phyloP scores from a whole-genome alignment of 768 basidiomycete genomes.

The Leccinum subgranulosum region DNA sequence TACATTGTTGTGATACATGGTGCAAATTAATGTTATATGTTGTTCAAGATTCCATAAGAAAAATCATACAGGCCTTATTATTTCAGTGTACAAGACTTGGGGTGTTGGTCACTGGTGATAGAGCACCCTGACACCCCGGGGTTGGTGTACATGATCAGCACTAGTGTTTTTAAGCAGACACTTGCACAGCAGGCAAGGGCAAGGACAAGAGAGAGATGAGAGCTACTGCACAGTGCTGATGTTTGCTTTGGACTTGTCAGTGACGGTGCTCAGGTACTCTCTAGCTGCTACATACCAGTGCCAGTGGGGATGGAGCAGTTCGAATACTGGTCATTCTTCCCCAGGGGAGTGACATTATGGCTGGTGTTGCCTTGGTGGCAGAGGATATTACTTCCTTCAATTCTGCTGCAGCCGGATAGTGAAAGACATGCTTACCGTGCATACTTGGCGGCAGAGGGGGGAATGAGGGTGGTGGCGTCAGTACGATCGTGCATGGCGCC shows the following conservation, averaged over 20 bases:
- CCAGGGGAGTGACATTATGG: not conserved
- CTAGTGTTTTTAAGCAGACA: not conserved
- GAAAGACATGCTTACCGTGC: not conserved
- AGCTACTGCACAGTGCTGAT: not conserved
- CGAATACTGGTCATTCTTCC: not conserved
- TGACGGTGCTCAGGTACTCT: not conserved
- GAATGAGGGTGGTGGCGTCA: not conserved
- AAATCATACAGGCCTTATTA: too few relatives aligned
- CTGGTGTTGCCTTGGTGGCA: too few relatives aligned
- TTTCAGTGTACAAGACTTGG: not conserved
- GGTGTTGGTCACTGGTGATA: conserved; percentile 38
- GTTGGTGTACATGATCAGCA: conserved; percentile 14
- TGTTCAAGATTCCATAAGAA: too few relatives aligned
- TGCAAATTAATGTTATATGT: too few relatives aligned
- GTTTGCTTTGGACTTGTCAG: not conserved
- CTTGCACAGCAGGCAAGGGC: not conserved
- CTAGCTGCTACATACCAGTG: too few relatives aligned
- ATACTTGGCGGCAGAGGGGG: not conserved
- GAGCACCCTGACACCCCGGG: conserved; percentile 41
- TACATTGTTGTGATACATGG: too few relatives aligned
- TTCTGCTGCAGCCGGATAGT: not conserved
- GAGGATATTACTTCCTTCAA: not conserved
- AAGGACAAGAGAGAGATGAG: conserved; percentile 1
- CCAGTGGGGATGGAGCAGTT: not conserved
- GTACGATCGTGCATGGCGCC: too few relatives aligned